phyloP scores from a whole-genome alignment of 495 filamentous ascomycete genomes.

The Tuber umbilicatum region DNA sequence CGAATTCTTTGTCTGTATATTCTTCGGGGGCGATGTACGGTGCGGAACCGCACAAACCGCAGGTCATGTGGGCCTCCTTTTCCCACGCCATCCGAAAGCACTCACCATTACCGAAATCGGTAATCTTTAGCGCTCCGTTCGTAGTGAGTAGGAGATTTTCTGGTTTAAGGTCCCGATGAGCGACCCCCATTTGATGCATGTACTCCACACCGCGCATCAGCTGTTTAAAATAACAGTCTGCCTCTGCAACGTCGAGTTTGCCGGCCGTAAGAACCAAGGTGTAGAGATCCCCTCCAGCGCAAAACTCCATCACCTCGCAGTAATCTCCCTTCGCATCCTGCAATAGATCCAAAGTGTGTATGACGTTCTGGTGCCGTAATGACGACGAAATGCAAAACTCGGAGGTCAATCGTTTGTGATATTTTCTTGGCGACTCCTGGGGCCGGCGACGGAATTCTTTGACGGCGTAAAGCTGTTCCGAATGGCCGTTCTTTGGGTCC shows the following conservation, averaged over 20 bases:
- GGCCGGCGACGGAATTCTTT: conserved; percentile 96
- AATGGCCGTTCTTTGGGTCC: conserved; percentile 66
- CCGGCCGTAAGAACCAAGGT: conserved; percentile 86
- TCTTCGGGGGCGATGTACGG: conserved; percentile 98
- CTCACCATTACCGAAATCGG: conserved; percentile 97
- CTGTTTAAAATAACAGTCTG: conserved; percentile 98
- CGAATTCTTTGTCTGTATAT: conserved; percentile 89
- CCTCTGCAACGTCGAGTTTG: conserved; percentile 86
- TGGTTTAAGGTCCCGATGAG: conserved; percentile 93
- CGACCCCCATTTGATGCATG: conserved; percentile 99
- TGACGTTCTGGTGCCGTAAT: conserved; percentile 93
- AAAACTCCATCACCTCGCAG: conserved; percentile 99
- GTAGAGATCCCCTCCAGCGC: conserved; percentile 93
- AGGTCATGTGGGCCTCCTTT: conserved; percentile 94
- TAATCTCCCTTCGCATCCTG: conserved; percentile 96
- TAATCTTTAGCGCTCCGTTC: conserved; percentile 93
- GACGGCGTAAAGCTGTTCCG: conserved; percentile 91
- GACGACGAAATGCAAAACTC: conserved; percentile 99
- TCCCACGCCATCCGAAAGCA: conserved; percentile 99
- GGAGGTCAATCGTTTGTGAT: conserved; percentile 94
- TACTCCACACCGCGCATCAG: conserved; percentile 99
- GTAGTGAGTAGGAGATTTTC: conserved; percentile 94
- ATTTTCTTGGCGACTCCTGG: conserved; percentile 89
- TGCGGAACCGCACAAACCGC: conserved; percentile 88
- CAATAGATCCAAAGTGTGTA: conserved; percentile 91